Conservation (phyloP, 768 basidiomycete genomes). For the Pisolithus marmoratus region DNA sequence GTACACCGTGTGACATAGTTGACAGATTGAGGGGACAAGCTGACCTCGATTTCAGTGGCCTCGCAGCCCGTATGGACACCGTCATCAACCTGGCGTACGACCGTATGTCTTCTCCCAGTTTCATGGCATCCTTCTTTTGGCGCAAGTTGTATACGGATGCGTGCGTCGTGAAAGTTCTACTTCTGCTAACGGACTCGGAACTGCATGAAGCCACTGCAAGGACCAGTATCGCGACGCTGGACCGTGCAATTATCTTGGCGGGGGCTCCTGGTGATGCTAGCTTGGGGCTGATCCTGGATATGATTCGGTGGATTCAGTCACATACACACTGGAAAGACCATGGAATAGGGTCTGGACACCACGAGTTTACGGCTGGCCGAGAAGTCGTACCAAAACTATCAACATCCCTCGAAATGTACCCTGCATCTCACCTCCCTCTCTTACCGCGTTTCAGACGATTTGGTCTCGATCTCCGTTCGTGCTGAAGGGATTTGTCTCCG, state of each 20-base stretch:
- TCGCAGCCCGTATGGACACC: conserved; percentile 17
- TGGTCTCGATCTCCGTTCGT: conserved; percentile 62
- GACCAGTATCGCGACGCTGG: conserved; percentile 56
- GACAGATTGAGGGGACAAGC: conserved; percentile 5
- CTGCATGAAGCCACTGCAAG: conserved; percentile 23
- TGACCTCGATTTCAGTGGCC: not conserved
- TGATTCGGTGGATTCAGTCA: conserved; percentile 62
- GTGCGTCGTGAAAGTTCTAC: conserved; percentile 51
- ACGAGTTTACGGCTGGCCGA: not conserved
- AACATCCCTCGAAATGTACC: conserved; percentile 30
- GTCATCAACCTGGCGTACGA: conserved; percentile 46
- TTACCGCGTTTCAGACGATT: conserved; percentile 45
- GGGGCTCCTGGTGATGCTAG: conserved; percentile 64
- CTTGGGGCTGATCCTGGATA: conserved; percentile 52
- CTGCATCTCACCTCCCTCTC: conserved; percentile 45
- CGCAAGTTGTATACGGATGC: conserved; percentile 74
- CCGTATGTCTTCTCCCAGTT: conserved; percentile 39
- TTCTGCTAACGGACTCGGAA: conserved; percentile 13
- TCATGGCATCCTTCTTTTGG: conserved; percentile 40
- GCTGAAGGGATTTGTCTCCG: conserved; percentile 49
- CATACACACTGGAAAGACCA: conserved; percentile 4
- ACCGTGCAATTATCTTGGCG: conserved; percentile 78
- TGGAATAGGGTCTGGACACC: not conserved
- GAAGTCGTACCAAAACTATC: conserved; percentile 2
- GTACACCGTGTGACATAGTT: conserved; percentile 8